Base-by-base conservation (phyloP, 495 filamentous ascomycete genomes). In the Venustampulla echinocandica region DNA sequence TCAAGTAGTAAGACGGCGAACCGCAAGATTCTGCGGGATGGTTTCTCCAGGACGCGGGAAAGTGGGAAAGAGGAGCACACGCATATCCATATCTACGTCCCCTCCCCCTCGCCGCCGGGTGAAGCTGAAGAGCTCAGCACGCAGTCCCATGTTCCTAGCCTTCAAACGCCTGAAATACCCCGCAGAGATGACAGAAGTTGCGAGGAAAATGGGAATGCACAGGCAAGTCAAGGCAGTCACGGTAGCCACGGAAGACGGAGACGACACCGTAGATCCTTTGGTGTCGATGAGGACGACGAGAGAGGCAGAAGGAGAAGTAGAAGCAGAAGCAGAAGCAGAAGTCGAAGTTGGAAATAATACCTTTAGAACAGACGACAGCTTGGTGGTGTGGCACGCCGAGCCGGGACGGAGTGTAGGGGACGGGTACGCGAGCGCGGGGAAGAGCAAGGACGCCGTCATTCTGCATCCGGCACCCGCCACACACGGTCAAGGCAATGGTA, bases 41-140 rank as follows among this genome's bases (percentile, higher is more conserved):
- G 21, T 10, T 50, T 47, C 37, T 21, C 45, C 46, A 22, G 46
- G 13, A 33, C 32, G 22, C 23, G 36, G 33, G 17, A 43, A 30
- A 36, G 27, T 25, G 9, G 24, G 32, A 24, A 23, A 27, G 54
- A 57, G 47, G 54, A 57, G 25, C 54, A 57, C 39, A 53, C 50
- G 15, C 54, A 57, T 36, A 53, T 57, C 45, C 54, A 57, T 20
- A 53, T 57, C 50, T 57, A 57, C 25, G 37, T 57, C 17, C 50
- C 54, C 15, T 20, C 53, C 41, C 44, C 34, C n/a, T n/a, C n/a
- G n/a, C n/a, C n/a, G 13, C 33, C 20, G 7, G 6, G 34, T 34
- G 40, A 48, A 45, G 18, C 21, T 25, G 48, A 33, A 54, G 21
- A 2, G 22, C 13, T 23, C 30, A 10, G 46, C 47, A 3, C 35